Evolutionary conservation across 345 rosid species (phyloP).

Genomic region (Citrus trifoliata): DNA sequence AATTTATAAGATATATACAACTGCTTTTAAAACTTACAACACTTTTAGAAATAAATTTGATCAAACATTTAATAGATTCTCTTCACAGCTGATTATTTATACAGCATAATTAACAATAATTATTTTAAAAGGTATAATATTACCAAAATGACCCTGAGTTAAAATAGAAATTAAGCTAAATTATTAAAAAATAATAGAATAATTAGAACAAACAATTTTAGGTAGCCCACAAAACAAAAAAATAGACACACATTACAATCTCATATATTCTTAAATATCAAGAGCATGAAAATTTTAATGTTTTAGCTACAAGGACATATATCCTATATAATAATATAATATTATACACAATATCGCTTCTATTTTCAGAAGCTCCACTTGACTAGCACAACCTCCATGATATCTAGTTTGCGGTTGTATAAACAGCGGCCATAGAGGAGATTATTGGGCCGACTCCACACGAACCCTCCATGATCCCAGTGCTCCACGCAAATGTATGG

Average conservation of each 20-base stretch:
- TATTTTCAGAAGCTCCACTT: neutral
- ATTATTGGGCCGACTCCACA: constrained; percentile 96
- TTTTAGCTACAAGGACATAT: no score
- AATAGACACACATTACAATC: neutral
- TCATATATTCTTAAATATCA: neutral
- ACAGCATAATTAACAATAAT: no score
- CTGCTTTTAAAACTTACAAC: no score
- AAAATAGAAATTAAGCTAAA: no score
- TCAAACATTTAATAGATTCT: no score
- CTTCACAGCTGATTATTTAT: no score
- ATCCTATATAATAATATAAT: neutral
- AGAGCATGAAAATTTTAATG: neutral
- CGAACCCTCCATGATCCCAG: constrained; percentile 79
- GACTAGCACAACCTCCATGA: neutral
- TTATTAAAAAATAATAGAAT: no score
- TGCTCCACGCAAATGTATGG: constrained; percentile 80
- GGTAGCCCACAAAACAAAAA: neutral
- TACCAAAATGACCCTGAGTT: no score
- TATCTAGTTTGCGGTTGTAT: constrained; percentile 32
- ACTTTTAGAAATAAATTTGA: no score
- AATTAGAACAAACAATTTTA: no score
- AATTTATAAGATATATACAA: no score
- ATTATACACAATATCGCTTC: neutral
- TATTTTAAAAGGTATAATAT: no score
- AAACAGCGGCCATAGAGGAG: constrained; percentile 75